These are phyloP conservation scores for Pichia nakasei DNA, from an alignment of 805 yeast species.

Conservation along the genomic window DNA sequence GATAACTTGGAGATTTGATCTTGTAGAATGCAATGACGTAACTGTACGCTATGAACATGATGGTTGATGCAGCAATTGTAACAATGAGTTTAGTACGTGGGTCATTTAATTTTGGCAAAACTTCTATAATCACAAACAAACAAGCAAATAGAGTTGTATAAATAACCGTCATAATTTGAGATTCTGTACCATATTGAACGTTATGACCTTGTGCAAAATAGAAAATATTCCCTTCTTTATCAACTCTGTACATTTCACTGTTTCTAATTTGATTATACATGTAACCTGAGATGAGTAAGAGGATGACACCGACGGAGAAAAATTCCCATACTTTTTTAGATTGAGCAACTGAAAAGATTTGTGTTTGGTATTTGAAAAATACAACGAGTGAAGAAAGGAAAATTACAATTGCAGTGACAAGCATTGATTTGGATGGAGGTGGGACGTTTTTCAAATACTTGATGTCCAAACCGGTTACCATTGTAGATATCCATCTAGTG, in stretches of 20 bases:
- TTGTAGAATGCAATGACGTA: conserved; percentile 57
- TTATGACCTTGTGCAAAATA: conserved; percentile 54
- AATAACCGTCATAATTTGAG: conserved; percentile 70
- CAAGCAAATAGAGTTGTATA: conserved; percentile 62
- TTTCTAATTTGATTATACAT: conserved; percentile 88
- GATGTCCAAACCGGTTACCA: conserved; percentile 4
- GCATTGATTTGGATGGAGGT: conserved; percentile 14
- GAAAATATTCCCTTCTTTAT: conserved; percentile 28
- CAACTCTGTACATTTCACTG: conserved; percentile 49
- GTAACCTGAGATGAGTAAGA: conserved; percentile 78
- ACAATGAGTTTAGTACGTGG: conserved; percentile 40
- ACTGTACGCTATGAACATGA: conserved; percentile 52
- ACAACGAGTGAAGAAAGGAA: conserved; percentile 23
- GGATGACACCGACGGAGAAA: conserved; percentile 47
- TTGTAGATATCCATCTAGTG: conserved; percentile 7
- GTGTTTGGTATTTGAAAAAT: conserved; percentile 23
- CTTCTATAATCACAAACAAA: conserved; percentile 49
- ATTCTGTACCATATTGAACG: conserved; percentile 77
- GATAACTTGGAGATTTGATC: conserved; percentile 68
- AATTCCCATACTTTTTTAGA: conserved; percentile 68
- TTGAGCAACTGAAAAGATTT: conserved; percentile 33
- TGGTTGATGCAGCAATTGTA: conserved; percentile 34
- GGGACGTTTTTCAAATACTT: conserved; percentile 1
- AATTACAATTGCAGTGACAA: conserved; percentile 29
- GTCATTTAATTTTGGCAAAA: conserved; percentile 41